A percentile compares a stretch with the other conserved stretches of the same genome.
Evolutionary conservation across 768 basidiomycete genomes (phyloP).

Genomic region (Hericium rajendrae): DNA sequence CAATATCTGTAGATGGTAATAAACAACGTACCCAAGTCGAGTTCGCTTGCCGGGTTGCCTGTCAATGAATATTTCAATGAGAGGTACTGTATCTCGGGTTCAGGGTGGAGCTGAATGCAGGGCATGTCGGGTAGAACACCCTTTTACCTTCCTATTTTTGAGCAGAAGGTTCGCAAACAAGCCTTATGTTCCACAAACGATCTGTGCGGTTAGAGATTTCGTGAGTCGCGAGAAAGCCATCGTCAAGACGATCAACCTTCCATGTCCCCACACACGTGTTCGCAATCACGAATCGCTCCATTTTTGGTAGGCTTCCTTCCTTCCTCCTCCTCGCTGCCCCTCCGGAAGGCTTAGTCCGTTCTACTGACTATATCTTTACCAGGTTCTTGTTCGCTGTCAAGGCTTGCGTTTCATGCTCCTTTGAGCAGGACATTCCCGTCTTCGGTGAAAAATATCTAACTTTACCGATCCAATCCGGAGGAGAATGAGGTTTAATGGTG

Average conservation of each 20-base stretch:
- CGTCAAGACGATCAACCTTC: background rate
- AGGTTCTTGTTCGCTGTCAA: no score
- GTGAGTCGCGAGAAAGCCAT: background rate
- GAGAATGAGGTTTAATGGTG: no score
- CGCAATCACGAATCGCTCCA: background rate
- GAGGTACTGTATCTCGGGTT: background rate
- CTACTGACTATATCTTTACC: background rate
- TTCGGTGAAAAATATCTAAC: no score
- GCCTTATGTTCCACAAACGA: no score
- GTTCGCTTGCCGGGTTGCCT: background rate
- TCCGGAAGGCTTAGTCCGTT: background rate
- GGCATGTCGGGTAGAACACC: background rate
- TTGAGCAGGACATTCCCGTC: background rate
- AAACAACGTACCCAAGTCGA: background rate
- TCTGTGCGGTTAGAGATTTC: background rate
- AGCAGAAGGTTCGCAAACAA: background rate
- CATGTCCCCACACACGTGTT: background rate
- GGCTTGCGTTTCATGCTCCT: background rate
- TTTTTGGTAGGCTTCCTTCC: background rate
- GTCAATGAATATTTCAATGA: background rate
- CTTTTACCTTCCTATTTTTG: background rate
- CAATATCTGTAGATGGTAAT: background rate
- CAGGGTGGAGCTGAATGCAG: background rate
- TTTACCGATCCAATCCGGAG: no score
- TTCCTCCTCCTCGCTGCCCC: background rate